These are phyloP conservation scores for Jamesozyma rosinii DNA, from an alignment of 805 yeast species.

Conservation along the genomic window DNA sequence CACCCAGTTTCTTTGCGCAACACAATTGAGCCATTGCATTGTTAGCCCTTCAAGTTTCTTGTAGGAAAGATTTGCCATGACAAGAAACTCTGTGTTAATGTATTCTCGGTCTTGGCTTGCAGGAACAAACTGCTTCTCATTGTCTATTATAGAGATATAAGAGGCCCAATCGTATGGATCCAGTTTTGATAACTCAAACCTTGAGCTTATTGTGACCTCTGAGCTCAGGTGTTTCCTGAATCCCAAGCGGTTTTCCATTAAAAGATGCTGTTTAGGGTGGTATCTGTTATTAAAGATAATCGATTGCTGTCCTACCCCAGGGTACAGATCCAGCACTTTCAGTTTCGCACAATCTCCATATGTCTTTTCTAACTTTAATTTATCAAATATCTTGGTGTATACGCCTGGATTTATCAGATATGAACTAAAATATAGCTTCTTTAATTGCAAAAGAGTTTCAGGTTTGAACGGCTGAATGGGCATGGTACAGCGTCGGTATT, in stretches of 20 bases:
- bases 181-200: slow-evolving; percentile 26
- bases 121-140: slow-evolving; percentile 38
- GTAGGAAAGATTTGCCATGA: slow-evolving; percentile 50
- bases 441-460: slow-evolving; percentile 10
- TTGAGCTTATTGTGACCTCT: slow-evolving; percentile 12
- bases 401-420: slow-evolving; percentile 18
- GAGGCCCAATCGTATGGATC: slow-evolving; percentile 68
- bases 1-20: slow-evolving; percentile 64
- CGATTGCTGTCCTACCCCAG: slow-evolving; percentile 54
- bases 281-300: slow-evolving; percentile 50
- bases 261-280: slow-evolving; percentile 53
- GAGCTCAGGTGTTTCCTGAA: slow-evolving; percentile 16
- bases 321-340: slow-evolving; percentile 50
- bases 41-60: slow-evolving; percentile 53
- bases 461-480: neutral
- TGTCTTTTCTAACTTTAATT: slow-evolving; percentile 34
- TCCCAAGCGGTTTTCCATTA: slow-evolving; percentile 45
- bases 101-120: slow-evolving; percentile 30
- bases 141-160: slow-evolving; percentile 40
- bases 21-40: slow-evolving; percentile 67
- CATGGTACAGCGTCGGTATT: neutral
- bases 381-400: slow-evolving; percentile 36
- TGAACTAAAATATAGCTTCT: slow-evolving; percentile 17
- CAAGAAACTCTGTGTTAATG: slow-evolving; percentile 46
- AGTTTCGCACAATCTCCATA: slow-evolving; percentile 31